Evolutionary conservation across 2,329 filamentous ascomycete species (phyloP).

Genomic region (Curvularia sp.): DNA sequence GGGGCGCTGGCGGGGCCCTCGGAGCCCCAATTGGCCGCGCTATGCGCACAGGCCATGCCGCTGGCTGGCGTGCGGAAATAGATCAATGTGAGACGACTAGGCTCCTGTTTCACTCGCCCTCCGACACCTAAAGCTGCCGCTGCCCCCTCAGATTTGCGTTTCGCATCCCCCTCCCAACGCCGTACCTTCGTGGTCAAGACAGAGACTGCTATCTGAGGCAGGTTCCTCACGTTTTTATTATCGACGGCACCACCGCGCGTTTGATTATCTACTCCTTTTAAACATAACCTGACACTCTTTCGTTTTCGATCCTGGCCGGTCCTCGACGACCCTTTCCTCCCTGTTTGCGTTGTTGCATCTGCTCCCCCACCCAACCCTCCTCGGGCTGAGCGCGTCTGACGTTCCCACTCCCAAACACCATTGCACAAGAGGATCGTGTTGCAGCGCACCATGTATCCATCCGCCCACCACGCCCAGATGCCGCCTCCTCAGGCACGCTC

Average conservation of each 20-base stretch:
- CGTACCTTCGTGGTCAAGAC: conserved; percentile 44
- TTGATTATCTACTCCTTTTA: conserved; percentile 42
- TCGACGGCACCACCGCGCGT: conserved; percentile 36
- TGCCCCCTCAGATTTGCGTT: conserved; percentile 50
- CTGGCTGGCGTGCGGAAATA: conserved; percentile 44
- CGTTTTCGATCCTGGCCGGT: conserved; percentile 48
- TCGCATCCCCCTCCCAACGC: conserved; percentile 45
- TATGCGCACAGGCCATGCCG: conserved; percentile 33
- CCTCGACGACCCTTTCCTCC: conserved; percentile 44
- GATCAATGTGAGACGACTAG: conserved; percentile 48
- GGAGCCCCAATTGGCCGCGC: conserved; percentile 32
- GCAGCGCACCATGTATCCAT: conserved; percentile 57
- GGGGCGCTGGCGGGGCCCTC: conserved; percentile 18
- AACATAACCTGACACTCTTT: conserved; percentile 48
- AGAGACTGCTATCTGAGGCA: conserved; percentile 49
- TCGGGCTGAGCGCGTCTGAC: conserved; percentile 38
- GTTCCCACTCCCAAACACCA: conserved; percentile 37
- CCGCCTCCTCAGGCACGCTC: conserved; percentile 74
- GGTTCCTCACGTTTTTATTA: conserved; percentile 35
- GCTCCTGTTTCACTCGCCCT: conserved; percentile 51
- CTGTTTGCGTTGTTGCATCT: conserved; percentile 40
- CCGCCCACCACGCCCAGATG: conserved; percentile 74
- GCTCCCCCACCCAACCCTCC: conserved; percentile 16
- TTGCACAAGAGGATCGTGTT: conserved; percentile 42
- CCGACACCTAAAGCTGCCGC: conserved; percentile 51